Conservation (phyloP, 1,284 basidiomycete genomes). For the Pseudozyma pruni region DNA sequence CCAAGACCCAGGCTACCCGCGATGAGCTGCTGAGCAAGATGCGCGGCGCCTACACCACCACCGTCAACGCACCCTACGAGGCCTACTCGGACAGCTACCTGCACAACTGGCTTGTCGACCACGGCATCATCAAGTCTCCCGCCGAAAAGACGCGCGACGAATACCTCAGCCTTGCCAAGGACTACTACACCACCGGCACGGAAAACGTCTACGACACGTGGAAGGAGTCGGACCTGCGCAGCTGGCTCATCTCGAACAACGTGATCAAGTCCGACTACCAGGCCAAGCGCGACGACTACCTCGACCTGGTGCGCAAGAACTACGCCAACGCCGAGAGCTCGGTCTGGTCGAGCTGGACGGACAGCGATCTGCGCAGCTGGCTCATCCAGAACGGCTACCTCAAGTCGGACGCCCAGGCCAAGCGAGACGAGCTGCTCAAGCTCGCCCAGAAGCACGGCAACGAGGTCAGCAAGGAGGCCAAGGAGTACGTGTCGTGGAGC, state of each 20-base stretch:
- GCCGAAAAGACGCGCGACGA: constrained; percentile 62
- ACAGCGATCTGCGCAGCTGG: constrained; percentile 61
- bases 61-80: constrained; percentile 63
- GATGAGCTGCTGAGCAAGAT: constrained; percentile 58
- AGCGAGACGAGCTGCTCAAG: constrained; percentile 60
- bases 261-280: constrained; percentile 57
- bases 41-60: constrained; percentile 54
- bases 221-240: constrained; percentile 60
- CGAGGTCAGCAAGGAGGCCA: constrained; percentile 45
- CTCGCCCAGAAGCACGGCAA: constrained; percentile 57
- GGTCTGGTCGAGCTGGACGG: constrained; percentile 60
- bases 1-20: constrained; percentile 53
- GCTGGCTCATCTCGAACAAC: constrained; percentile 59
- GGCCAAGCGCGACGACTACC: constrained; percentile 56
- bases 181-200: constrained; percentile 60
- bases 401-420: constrained; percentile 52
- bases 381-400: constrained; percentile 58
- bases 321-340: constrained; percentile 52
- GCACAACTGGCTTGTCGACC: constrained; percentile 65
- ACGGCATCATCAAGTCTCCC: constrained; percentile 55
- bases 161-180: constrained; percentile 54
- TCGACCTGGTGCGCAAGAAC: constrained; percentile 50
- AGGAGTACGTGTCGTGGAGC: constrained; percentile 62
- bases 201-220: constrained; percentile 62
- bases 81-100: constrained; percentile 62